These are phyloP conservation scores for Eucommia ulmoides DNA, from an alignment of 257 asterid genomes.

Conservation along the genomic window DNA sequence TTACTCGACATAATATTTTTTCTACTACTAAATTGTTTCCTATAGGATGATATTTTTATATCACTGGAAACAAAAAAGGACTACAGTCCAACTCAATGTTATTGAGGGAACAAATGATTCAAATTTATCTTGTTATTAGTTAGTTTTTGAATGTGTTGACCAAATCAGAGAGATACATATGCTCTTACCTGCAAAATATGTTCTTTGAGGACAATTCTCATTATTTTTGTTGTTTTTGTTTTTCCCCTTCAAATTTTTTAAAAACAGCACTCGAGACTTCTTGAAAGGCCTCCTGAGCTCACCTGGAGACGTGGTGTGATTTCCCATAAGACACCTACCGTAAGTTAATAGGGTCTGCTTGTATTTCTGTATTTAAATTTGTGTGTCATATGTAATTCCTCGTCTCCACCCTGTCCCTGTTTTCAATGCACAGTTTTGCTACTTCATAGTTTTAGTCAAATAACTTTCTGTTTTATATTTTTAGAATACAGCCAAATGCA, in stretches of 20 bases:
- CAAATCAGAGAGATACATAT: too few species aligned
- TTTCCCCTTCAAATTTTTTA: constrained; percentile 11
- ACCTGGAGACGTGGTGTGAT: constrained; percentile 67
- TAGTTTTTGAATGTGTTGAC: constrained; percentile 8
- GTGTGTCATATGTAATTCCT: neutral
- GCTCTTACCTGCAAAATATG: too few species aligned
- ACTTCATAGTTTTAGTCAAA: neutral
- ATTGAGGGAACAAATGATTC: neutral
- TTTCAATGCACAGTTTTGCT: neutral
- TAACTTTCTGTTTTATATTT: neutral
- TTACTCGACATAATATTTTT: too few species aligned
- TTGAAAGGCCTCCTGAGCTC: constrained; percentile 91
- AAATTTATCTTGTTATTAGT: constrained; percentile 5
- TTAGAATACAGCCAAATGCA: too few species aligned
- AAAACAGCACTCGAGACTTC: constrained; percentile 67
- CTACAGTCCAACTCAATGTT: neutral
- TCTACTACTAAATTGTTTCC: constrained; percentile 2
- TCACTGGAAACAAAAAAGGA: too few species aligned
- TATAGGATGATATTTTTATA: too few species aligned
- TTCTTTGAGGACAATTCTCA: neutral
- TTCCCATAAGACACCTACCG: constrained; percentile 62
- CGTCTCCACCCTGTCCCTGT: neutral
- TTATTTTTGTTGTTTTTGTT: neutral
- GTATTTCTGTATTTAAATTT: too few species aligned
- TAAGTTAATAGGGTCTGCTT: too few species aligned